These are phyloP conservation scores for Sutorius eximius DNA, from an alignment of 1,284 basidiomycete genomes.

Conservation along the genomic window DNA sequence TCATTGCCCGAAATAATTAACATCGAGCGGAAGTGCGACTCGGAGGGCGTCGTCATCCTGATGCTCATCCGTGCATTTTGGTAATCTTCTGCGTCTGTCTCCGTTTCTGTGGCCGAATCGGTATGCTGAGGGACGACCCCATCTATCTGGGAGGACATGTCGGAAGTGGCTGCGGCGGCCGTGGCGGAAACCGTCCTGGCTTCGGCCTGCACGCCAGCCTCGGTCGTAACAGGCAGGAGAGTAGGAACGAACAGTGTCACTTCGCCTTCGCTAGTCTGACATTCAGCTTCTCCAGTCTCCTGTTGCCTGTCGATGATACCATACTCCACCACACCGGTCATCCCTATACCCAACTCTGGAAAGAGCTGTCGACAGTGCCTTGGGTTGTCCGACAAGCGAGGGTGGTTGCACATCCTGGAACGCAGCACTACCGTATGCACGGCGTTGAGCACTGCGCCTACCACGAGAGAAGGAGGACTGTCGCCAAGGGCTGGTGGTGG, in stretches of 20 bases:
- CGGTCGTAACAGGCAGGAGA: slow-evolving; percentile 33
- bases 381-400: slow-evolving; percentile 66
- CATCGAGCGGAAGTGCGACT: slow-evolving; percentile 71
- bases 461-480: slow-evolving; percentile 51
- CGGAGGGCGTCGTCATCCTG: slow-evolving; percentile 59
- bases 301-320: slow-evolving; percentile 46
- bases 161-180: slow-evolving; percentile 24
- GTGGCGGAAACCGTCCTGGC: slow-evolving; percentile 21
- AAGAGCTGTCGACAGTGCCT: slow-evolving; percentile 52
- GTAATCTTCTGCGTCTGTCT: slow-evolving; percentile 76
- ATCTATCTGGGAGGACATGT: slow-evolving; percentile 54
- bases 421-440: slow-evolving; percentile 60
- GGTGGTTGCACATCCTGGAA: slow-evolving; percentile 65
- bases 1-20: slow-evolving; percentile 71
- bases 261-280: slow-evolving; percentile 54
- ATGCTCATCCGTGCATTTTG: slow-evolving; percentile 80
- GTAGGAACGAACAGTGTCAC: slow-evolving; percentile 28
- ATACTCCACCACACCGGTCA: slow-evolving; percentile 43
- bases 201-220: slow-evolving; percentile 37
- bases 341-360: slow-evolving; percentile 58
- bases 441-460: slow-evolving; percentile 49
- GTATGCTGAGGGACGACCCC: slow-evolving; percentile 30
- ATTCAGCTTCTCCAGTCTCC: slow-evolving; percentile 61
- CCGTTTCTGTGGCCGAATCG: slow-evolving; percentile 54
- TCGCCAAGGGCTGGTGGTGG: slow-evolving; percentile 55